Percentiles rank a stretch among this genome's conserved stretches.
These are phyloP conservation scores for Pichia norvegensis DNA, from an alignment of 1,139 yeast genomes.

Conservation along the genomic window DNA sequence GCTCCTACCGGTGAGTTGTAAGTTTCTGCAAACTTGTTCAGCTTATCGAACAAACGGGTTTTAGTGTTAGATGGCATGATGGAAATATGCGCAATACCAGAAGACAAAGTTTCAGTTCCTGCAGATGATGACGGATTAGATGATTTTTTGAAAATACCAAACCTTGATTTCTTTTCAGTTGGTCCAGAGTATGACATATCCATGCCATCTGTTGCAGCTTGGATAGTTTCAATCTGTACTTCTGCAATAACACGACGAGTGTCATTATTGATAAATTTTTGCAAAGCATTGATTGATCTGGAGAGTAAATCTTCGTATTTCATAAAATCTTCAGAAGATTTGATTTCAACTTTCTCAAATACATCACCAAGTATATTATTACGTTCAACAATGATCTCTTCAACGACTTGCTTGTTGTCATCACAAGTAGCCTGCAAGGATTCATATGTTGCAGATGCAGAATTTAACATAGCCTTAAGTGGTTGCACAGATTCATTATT, in stretches of 20 bases:
- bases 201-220: constrained; percentile 72
- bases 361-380: constrained; percentile 29
- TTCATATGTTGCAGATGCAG: constrained; percentile 40
- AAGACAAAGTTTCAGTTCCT: constrained; percentile 7
- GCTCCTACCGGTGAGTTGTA: constrained; percentile 10
- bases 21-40: constrained; percentile 13
- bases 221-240: constrained; percentile 86
- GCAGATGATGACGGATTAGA: constrained; percentile 2
- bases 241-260: constrained; percentile 64
- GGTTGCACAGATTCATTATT: constrained; percentile 52
- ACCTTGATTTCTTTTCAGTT: constrained; percentile 44
- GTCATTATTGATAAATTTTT: constrained; percentile 66
- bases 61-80: constrained; percentile 14
- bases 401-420: constrained; percentile 43
- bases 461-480: constrained; percentile 52
- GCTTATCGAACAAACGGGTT: constrained; percentile 12
- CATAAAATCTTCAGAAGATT: constrained; percentile 35
- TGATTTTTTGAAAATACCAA: constrained; percentile 39
- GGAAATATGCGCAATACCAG: constrained; percentile 10
- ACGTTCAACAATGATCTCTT: constrained; percentile 35
- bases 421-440: constrained; percentile 38
- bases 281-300: constrained; percentile 47
- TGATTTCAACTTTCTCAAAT: constrained; percentile 32
- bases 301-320: constrained; percentile 50
- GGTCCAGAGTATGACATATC: constrained; percentile 50